Conservation (phyloP, 2,329 filamentous ascomycete genomes). For the Talaromyces sp. region DNA sequence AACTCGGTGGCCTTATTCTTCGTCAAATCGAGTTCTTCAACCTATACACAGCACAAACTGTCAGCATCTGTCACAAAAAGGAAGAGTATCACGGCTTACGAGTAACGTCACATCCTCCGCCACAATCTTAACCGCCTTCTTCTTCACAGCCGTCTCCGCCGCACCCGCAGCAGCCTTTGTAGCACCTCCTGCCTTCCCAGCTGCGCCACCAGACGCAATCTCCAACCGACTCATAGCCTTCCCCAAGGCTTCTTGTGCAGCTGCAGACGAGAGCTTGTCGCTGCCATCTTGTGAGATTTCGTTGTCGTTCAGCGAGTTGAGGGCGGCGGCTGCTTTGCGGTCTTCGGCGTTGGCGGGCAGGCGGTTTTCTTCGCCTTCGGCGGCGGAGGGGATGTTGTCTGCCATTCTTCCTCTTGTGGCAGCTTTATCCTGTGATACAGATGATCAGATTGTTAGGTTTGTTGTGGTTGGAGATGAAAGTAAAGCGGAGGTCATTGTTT, state of each 20-base stretch:
- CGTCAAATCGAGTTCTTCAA: constrained; percentile 45
- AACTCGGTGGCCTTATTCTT: constrained; percentile 48
- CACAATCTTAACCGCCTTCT: constrained; percentile 45
- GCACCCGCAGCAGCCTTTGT: constrained; percentile 20
- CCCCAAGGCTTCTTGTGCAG: constrained; percentile 48
- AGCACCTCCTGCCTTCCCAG: constrained; percentile 21
- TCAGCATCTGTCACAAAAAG: neutral
- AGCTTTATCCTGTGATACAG: neutral
- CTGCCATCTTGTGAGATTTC: constrained; percentile 35
- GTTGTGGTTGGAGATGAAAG: neutral
- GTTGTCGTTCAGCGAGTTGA: constrained; percentile 45
- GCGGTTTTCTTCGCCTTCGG: constrained; percentile 32
- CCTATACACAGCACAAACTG: constrained; percentile 24
- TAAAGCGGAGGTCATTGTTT: neutral
- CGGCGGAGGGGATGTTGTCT: constrained; percentile 42
- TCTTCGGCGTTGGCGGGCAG: constrained; percentile 47
- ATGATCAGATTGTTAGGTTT: neutral
- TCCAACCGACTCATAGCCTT: constrained; percentile 51
- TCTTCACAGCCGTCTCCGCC: constrained; percentile 31
- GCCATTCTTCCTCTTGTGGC: constrained; percentile 32
- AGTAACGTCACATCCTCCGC: constrained; percentile 46
- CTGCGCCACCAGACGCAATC: constrained; percentile 29
- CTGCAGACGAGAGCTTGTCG: constrained; percentile 31
- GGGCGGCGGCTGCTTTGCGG: constrained; percentile 49
- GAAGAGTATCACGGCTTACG: constrained; percentile 30